Conservation (phyloP, 2,329 filamentous ascomycete genomes). For the Aschersonia sp. region DNA sequence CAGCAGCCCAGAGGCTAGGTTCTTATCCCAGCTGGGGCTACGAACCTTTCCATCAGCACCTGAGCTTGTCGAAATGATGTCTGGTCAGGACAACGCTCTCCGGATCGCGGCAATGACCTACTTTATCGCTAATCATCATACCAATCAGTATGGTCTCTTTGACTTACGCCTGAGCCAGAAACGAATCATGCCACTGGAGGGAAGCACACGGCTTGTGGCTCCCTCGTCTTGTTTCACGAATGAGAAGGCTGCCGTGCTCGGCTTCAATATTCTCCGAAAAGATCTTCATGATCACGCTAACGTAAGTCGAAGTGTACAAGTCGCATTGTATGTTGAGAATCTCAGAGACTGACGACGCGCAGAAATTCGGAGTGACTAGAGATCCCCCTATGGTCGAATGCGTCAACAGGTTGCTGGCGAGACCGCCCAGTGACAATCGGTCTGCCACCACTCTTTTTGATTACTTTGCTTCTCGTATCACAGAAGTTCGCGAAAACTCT, state of each 20-base stretch:
- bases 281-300: constrained; percentile 68
- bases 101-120: constrained; percentile 64
- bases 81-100: constrained; percentile 40
- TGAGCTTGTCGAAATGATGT: constrained; percentile 69
- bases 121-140: constrained; percentile 66
- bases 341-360: constrained; percentile 3
- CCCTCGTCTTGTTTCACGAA: constrained; percentile 77
- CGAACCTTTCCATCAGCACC: constrained; percentile 54
- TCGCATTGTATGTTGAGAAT: too few relatives aligned
- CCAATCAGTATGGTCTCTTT: constrained; percentile 58
- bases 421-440: constrained; percentile 51
- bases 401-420: constrained; percentile 55
- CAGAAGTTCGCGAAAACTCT: constrained; percentile 52
- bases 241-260: constrained; percentile 58
- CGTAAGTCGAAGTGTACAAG: constrained; percentile 14
- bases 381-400: constrained; percentile 72
- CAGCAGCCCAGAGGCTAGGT: constrained; percentile 57
- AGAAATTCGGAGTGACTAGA: constrained; percentile 71
- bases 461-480: constrained; percentile 68
- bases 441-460: constrained; percentile 62
- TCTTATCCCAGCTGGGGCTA: constrained; percentile 61
- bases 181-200: constrained; percentile 60
- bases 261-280: constrained; percentile 61
- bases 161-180: constrained; percentile 39
- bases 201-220: constrained; percentile 50